These are phyloP conservation scores for Leptographium flavum DNA, from an alignment of 2,329 filamentous ascomycete species.

Conservation along the genomic window DNA sequence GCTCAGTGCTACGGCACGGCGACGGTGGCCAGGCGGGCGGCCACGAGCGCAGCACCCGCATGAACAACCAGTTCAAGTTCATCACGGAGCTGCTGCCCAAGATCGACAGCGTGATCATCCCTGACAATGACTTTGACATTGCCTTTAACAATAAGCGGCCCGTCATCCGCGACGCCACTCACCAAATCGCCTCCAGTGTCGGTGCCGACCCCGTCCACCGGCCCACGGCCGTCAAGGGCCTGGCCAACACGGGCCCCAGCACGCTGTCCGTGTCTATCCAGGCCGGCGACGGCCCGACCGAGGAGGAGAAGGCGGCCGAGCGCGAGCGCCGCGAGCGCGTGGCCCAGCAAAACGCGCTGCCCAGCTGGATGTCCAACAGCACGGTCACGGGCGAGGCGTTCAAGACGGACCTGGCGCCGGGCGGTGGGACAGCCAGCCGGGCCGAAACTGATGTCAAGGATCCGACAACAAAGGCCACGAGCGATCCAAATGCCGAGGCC, in stretches of 20 bases:
- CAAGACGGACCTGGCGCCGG: constrained; percentile 22
- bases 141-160: constrained; percentile 49
- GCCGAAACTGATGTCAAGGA: constrained; percentile 35
- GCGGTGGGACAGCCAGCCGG: constrained; percentile 15
- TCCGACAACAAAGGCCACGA: constrained; percentile 19
- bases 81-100: constrained; percentile 62
- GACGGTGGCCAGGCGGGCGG: constrained; percentile 55
- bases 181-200: constrained; percentile 48
- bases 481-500: constrained; percentile 37
- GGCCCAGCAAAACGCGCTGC: constrained; percentile 54
- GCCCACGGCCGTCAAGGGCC: constrained; percentile 55
- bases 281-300: constrained; percentile 48
- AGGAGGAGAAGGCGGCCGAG: constrained; percentile 52
- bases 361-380: constrained; percentile 57
- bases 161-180: constrained; percentile 50
- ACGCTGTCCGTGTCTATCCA: constrained; percentile 58
- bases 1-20: constrained; percentile 46
- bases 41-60: constrained; percentile 55
- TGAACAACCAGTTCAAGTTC: constrained; percentile 70
- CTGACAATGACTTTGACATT: constrained; percentile 59
- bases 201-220: constrained; percentile 40
- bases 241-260: constrained; percentile 51
- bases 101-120: constrained; percentile 62
- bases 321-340: constrained; percentile 50
- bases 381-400: constrained; percentile 54